phyloP scores from a whole-genome alignment of 1,284 basidiomycete genomes.

The Sparassis latifolia region DNA sequence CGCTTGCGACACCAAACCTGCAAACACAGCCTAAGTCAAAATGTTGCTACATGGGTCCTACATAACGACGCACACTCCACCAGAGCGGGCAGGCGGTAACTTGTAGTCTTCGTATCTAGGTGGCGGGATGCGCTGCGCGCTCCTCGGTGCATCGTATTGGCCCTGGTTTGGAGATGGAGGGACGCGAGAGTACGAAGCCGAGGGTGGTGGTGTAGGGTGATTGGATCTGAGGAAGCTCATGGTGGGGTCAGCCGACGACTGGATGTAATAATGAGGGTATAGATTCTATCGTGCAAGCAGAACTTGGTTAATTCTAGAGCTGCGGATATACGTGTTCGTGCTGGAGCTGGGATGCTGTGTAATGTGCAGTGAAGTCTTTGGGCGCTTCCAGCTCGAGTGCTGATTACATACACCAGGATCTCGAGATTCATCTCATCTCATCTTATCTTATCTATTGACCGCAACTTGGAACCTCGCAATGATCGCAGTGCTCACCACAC shows the following conservation, averaged over 20 bases:
- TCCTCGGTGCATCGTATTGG: conserved; percentile 2
- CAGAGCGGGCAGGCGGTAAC: conserved; percentile 25
- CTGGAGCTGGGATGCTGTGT: no score
- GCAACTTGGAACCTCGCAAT: no score
- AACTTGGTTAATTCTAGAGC: no score
- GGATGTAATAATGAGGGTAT: not conserved
- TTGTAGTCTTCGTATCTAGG: conserved; percentile 46
- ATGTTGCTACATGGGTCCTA: not conserved
- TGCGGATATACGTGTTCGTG: no score
- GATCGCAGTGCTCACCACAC: not conserved
- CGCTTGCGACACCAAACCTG: conserved; percentile 52
- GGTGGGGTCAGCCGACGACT: conserved; percentile 4
- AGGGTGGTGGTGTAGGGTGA: conserved; percentile 31
- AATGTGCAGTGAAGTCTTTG: no score
- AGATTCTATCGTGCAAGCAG: not conserved
- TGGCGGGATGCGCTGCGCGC: conserved; percentile 24
- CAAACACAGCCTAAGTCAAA: not conserved
- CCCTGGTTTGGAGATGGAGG: conserved; percentile 22
- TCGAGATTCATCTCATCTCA: no score
- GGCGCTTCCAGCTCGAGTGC: no score
- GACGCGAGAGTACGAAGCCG: conserved; percentile 40
- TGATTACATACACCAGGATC: no score
- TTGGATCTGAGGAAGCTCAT: conserved; percentile 49
- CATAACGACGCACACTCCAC: conserved; percentile 34
- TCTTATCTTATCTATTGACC: no score